Evolutionary conservation across 768 basidiomycete species (phyloP), one percentile per base, ranked within the genome.

Genomic region (Lentinula boryana): DNA sequence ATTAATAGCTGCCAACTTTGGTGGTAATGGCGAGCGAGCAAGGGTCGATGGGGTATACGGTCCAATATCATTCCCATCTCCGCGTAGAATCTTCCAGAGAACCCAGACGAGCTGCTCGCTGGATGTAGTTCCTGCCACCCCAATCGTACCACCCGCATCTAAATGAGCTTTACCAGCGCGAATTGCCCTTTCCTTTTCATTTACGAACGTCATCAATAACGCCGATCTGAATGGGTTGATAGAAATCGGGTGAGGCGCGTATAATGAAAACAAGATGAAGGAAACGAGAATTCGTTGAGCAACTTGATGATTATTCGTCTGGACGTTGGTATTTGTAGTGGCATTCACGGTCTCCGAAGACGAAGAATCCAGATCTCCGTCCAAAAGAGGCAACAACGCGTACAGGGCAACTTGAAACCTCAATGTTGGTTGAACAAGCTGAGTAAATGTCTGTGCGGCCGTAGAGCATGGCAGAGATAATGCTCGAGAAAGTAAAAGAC

Each of bases 31-130:
- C n/a, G 86, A 88, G 67, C 83, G 80, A 32, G 88, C 87, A 64
- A 92, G 75, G 5, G 85, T 86, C 67, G 78, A 84, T 35, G 90
- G 89, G 65, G 89, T 86, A 76, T 89, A 91, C 62, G 89, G 88
- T 64, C 87, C 89, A 72, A 93, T 90, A 77, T 92, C 89, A 62
- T 84, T 85, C 18, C 90, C 90, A 69, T 91, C 89, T 56, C 90
- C 91, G 70, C 84, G 89, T 58, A 92, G 74, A 60, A 92, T 88
- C 74, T 92, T 92, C 89, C 89, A 92, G 62, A 92, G 76, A 48
- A 92, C 90, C 89, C 90, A 92, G 41, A 91, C 87, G 53, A 92
- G 75, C 67, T 90, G 90, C 68, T 91, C 89, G 69, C 84, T 89
- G 6, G 55, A 56, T 9, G 55, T 3, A 2, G 40, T 41, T 27